A percentile compares a stretch with the other conserved stretches of the same genome.
Evolutionary conservation across 345 rosid species (phyloP).

Genomic region (Rhodomyrtus tomentosa): DNA sequence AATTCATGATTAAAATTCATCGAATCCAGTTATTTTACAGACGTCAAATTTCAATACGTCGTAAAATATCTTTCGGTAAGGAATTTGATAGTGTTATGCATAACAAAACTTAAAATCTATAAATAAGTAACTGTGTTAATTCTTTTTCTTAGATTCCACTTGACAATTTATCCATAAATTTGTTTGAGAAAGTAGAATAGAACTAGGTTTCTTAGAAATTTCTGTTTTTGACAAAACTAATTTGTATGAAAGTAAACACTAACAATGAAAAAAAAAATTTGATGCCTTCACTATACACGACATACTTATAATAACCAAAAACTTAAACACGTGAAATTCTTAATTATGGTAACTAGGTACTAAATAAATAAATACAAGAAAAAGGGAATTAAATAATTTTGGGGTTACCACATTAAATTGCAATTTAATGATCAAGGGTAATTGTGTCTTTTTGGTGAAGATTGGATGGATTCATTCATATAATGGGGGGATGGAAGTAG

Average conservation of each 20-base stretch:
- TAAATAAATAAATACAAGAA: not conserved
- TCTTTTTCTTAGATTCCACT: not conserved
- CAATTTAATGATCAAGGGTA: not conserved
- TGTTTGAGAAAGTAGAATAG: not conserved
- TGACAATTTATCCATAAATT: not conserved
- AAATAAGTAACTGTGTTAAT: not conserved
- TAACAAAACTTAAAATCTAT: not conserved
- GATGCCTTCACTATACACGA: not conserved
- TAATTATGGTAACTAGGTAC: not conserved
- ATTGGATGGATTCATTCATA: not conserved
- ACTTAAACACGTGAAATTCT: not conserved
- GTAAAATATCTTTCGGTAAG: not conserved
- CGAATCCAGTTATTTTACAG: no score
- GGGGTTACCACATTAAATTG: not conserved
- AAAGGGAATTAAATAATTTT: not conserved
- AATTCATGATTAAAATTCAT: no score
- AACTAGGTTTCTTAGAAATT: not conserved
- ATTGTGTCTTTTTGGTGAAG: not conserved
- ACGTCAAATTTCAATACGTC: no score
- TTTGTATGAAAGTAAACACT: not conserved
- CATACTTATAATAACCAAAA: not conserved
- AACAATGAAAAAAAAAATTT: not conserved
- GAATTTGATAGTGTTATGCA: not conserved
- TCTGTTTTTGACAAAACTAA: no score
- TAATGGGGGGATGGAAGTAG: not conserved